Percentiles rank a stretch among this genome's conserved stretches.
These are phyloP conservation scores for Triticum dicoccoides DNA, from an alignment of 176 grass and related monocot species.

Conservation along the genomic window DNA sequence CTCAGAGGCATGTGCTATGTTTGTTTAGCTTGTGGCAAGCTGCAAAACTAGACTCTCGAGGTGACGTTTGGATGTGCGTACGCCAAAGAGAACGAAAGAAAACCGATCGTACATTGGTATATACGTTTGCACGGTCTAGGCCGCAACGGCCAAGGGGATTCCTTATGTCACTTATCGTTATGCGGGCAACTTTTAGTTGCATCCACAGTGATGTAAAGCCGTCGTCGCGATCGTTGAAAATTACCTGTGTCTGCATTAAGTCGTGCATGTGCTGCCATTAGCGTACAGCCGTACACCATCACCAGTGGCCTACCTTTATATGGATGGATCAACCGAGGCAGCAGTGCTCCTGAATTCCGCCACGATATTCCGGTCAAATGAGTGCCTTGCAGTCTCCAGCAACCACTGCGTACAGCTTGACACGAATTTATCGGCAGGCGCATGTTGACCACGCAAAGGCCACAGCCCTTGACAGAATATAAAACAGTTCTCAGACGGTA, in stretches of 20 bases:
- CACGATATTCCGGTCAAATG: background rate
- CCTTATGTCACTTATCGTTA: constrained; percentile 23
- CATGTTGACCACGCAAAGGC: constrained; percentile 12
- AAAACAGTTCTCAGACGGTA: background rate
- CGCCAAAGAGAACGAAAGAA: background rate
- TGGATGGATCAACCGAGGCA: background rate
- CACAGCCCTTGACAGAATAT: background rate
- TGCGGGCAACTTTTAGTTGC: constrained; percentile 3
- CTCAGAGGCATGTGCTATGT: constrained; percentile 8
- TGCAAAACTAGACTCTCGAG: constrained; percentile 29
- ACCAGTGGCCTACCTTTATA: background rate
- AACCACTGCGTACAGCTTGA: background rate
- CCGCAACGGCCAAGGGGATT: background rate
- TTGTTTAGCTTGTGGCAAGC: constrained; percentile 16
- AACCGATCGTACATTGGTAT: background rate
- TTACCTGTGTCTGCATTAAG: background rate
- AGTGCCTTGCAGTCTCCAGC: background rate
- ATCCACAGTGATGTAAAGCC: background rate
- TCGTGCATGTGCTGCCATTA: background rate
- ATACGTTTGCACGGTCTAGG: background rate
- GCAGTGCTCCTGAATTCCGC: background rate
- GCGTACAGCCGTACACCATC: background rate
- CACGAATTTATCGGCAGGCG: background rate
- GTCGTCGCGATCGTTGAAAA: background rate
- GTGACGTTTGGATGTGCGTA: constrained; percentile 2